Percentiles rank a stretch among this genome's conserved stretches.
Evolutionary conservation across 148 eudicot genomes (phyloP).

Genomic region (Rhododendron mucronatum): DNA sequence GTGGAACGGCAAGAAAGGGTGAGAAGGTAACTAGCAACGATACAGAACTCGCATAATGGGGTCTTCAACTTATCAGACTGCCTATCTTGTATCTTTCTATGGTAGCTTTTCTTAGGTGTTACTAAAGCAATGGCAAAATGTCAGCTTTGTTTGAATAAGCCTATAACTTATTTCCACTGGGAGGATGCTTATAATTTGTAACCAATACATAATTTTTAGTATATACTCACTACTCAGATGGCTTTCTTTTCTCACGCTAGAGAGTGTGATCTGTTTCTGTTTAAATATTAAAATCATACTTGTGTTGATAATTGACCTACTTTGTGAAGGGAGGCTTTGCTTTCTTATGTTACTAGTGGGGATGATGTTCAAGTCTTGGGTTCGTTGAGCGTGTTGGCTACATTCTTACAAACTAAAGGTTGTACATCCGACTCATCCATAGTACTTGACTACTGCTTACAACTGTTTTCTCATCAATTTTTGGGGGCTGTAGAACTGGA

Average conservation of each 20-base stretch:
- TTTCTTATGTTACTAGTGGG: constrained; percentile 65
- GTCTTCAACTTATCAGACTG: background rate
- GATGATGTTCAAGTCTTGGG: constrained; percentile 72
- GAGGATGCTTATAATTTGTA: background rate
- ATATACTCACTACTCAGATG: background rate
- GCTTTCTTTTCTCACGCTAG: constrained; percentile 5
- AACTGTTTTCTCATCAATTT: constrained; percentile 15
- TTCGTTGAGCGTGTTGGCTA: constrained; percentile 78
- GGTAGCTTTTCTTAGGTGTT: background rate
- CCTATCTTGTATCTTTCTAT: background rate
- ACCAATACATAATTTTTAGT: background rate
- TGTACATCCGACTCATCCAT: constrained; percentile 8
- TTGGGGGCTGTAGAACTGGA: constrained; percentile 64
- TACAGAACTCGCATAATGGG: background rate
- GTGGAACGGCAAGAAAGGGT: background rate
- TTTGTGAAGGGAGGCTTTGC: constrained; percentile 69
- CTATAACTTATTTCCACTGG: background rate
- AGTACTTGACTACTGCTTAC: constrained; percentile 7
- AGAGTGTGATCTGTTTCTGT: background rate
- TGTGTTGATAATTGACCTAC: constrained; percentile 12
- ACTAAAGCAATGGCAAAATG: background rate
- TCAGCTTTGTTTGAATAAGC: background rate
- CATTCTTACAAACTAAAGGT: constrained; percentile 93
- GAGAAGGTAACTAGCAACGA: background rate
- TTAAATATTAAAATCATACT: background rate